phyloP scores from a whole-genome alignment of 1,139 yeast species.

The Meyerozyma carpophila region DNA sequence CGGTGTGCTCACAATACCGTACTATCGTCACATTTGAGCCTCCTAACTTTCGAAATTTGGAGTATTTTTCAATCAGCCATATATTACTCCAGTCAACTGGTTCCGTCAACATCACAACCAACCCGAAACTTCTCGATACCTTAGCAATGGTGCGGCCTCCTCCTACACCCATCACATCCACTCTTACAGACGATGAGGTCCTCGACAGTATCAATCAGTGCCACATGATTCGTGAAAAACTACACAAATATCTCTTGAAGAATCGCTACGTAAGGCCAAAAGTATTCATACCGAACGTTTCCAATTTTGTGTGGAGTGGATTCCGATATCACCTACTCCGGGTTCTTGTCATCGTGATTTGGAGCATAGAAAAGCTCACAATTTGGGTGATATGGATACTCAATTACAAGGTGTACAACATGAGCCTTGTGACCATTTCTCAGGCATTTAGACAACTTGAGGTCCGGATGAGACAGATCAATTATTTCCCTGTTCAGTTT shows the following conservation, averaged over 20 bases:
- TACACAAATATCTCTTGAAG: conserved; percentile 4
- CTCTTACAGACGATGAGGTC: conserved; percentile 23
- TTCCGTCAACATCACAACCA: conserved; percentile 5
- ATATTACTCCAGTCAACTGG: conserved; percentile 56
- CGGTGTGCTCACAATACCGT: conserved; percentile 7
- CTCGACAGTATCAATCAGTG: conserved; percentile 32
- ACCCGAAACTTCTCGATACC: conserved; percentile 3
- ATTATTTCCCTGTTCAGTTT: conserved; percentile 80
- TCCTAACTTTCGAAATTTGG: conserved; percentile 70
- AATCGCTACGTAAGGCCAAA: conserved; percentile 6
- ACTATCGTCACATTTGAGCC: conserved; percentile 61
- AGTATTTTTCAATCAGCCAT: conserved; percentile 73
- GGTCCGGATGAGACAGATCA: conserved; percentile 68
- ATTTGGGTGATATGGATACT: conserved; percentile 19
- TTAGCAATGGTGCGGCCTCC: conserved; percentile 5
- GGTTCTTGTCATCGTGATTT: conserved; percentile 13
- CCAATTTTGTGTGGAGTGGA: conserved; percentile 9
- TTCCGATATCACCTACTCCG: conserved; percentile 23
- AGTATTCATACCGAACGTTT: conserved; percentile 10
- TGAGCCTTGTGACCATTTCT: conserved; percentile 32
- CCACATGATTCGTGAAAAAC: conserved; percentile 16
- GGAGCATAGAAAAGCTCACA: conserved; percentile 16
- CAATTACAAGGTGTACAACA: conserved; percentile 17
- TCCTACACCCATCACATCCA: conserved; percentile 6
- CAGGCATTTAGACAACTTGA: conserved; percentile 77